These are phyloP conservation scores for Friedmanniomyces endolithicus DNA, from an alignment of 495 filamentous ascomycete genomes.

Conservation along the genomic window DNA sequence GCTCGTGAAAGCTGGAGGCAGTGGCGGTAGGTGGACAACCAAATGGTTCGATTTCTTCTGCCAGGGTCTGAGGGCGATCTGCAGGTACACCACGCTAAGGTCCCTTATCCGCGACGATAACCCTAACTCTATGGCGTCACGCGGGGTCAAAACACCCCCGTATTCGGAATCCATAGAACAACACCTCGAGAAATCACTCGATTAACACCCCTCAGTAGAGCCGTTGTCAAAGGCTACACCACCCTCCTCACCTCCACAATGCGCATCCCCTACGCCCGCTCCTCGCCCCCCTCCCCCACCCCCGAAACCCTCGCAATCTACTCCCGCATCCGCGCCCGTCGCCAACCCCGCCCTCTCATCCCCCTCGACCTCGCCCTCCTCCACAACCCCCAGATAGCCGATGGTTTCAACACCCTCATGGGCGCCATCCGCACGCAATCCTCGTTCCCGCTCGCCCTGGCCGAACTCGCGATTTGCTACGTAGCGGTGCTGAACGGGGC, in stretches of 20 bases:
- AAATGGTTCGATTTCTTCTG: too few relatives aligned
- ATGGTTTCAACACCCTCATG: constrained; percentile 30
- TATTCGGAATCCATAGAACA: too few relatives aligned
- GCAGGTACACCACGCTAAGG: not conserved
- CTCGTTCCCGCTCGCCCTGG: constrained; percentile 19
- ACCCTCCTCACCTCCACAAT: constrained; percentile 15
- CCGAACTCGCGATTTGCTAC: constrained; percentile 29
- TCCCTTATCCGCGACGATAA: not conserved
- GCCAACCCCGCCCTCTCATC: constrained; percentile 22
- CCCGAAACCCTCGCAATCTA: constrained; percentile 21
- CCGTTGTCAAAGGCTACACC: too few relatives aligned
- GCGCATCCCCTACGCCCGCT: constrained; percentile 29
- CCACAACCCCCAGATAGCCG: constrained; percentile 28
- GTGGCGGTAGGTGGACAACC: too few relatives aligned
- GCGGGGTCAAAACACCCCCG: not conserved
- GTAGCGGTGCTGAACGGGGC: constrained; percentile 29
- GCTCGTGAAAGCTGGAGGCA: too few relatives aligned
- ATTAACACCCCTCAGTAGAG: too few relatives aligned
- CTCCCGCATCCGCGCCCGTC: constrained; percentile 24
- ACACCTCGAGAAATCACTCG: too few relatives aligned
- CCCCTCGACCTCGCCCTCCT: constrained; percentile 30
- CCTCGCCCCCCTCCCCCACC: constrained; percentile 19
- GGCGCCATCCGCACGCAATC: constrained; percentile 28
- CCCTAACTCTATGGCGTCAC: not conserved
- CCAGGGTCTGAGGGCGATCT: not conserved